These are phyloP conservation scores for Penicillium argentinense DNA, from an alignment of 495 filamentous ascomycete species.

Conservation along the genomic window DNA sequence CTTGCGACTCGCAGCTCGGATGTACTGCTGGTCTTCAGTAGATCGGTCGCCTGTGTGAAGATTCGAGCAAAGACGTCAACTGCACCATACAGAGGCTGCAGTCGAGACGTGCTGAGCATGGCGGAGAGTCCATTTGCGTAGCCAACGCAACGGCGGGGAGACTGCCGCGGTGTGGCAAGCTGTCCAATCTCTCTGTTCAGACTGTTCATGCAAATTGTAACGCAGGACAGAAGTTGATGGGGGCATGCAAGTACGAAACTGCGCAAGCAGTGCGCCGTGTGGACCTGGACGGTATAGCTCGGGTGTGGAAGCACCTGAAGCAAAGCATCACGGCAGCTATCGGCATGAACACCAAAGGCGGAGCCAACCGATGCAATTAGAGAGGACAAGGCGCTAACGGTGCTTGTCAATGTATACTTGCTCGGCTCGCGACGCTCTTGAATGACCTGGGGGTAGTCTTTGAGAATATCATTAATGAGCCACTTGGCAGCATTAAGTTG, in stretches of 20 bases:
- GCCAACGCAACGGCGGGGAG: conserved; percentile 81
- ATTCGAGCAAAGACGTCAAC: conserved; percentile 93
- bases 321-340: conserved; percentile 80
- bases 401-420: conserved; percentile 79
- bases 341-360: conserved; percentile 71
- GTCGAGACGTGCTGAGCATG: conserved; percentile 81
- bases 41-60: conserved; percentile 82
- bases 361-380: conserved; percentile 80
- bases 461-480: conserved; percentile 84
- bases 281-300: conserved; percentile 92
- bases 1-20: conserved; percentile 88
- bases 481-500: conserved; percentile 78
- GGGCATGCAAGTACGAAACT: conserved; percentile 87
- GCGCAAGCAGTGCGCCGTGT: conserved; percentile 80
- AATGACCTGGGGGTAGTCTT: conserved; percentile 90
- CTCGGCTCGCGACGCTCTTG: conserved; percentile 89
- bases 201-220: conserved; percentile 96
- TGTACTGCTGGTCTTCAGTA: conserved; percentile 90
- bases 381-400: conserved; percentile 77
- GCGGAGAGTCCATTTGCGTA: conserved; percentile 93
- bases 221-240: conserved; percentile 83
- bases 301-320: conserved; percentile 92
- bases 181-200: conserved; percentile 81
- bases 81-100: conserved; percentile 90
- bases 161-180: conserved; percentile 72